Evolutionary conservation across 140 eudicot species (phyloP).

Genomic region (Flaveria floridana): DNA sequence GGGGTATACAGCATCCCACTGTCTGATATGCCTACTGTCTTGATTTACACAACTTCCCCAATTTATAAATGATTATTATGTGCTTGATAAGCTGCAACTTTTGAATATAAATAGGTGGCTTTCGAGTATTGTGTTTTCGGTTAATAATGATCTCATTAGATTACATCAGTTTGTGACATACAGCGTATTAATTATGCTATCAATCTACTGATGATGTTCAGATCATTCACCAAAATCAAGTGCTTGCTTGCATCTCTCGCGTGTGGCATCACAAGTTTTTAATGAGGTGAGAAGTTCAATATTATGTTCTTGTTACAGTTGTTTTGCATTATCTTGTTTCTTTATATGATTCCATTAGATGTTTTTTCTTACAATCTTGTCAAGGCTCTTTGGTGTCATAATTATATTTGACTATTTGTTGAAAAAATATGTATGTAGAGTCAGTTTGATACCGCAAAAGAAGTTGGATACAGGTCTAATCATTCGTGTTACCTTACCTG

Average conservation of each 20-base stretch:
- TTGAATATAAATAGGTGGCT: background rate
- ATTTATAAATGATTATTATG: background rate
- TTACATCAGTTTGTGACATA: slow-evolving; percentile 16
- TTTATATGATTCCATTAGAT: too few relatives aligned
- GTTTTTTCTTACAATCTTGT: too few relatives aligned
- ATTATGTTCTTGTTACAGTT: background rate
- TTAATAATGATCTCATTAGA: background rate
- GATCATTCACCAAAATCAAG: slow-evolving; percentile 35
- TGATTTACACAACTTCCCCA: background rate
- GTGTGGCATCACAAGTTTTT: slow-evolving; percentile 32
- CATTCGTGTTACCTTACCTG: slow-evolving; percentile 28
- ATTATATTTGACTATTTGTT: background rate
- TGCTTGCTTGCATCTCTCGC: slow-evolving; percentile 25
- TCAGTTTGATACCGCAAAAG: slow-evolving; percentile 34
- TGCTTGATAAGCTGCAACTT: background rate
- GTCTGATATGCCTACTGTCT: background rate
- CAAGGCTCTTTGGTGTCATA: background rate
- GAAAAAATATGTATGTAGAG: slow-evolving; percentile 31
- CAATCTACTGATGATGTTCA: slow-evolving; percentile 11
- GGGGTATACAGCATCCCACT: background rate
- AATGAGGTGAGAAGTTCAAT: slow-evolving; percentile 37
- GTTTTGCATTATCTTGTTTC: background rate
- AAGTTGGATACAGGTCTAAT: slow-evolving; percentile 17
- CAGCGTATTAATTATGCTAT: slow-evolving; percentile 10
- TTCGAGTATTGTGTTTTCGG: background rate